These are phyloP conservation scores for Cryomyces minteri DNA, from an alignment of 495 filamentous ascomycete genomes.

Conservation along the genomic window DNA sequence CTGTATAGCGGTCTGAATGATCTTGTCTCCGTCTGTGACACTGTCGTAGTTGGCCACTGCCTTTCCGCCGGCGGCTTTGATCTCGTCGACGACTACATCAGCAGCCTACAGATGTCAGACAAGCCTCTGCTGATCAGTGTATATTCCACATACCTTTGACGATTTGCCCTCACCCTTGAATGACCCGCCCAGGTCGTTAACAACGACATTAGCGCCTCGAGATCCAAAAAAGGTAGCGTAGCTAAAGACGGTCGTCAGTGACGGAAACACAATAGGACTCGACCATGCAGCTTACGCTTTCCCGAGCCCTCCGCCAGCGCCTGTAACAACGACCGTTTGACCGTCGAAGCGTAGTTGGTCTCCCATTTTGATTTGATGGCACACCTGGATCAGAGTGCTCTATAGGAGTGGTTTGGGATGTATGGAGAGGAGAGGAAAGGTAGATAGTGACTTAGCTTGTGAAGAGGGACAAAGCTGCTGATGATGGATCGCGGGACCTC, in stretches of 20 bases:
- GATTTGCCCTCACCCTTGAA: slow-evolving; percentile 89
- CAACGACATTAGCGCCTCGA: slow-evolving; percentile 86
- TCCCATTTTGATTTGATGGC: slow-evolving; percentile 1
- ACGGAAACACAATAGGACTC: too few species aligned
- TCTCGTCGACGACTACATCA: slow-evolving; percentile 91
- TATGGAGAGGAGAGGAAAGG: not conserved
- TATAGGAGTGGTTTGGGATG: too few species aligned
- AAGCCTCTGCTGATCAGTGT: slow-evolving; percentile 4
- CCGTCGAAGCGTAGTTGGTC: slow-evolving; percentile 74
- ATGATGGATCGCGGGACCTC: too few species aligned
- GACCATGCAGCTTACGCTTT: slow-evolving; percentile 36
- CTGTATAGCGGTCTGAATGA: slow-evolving; percentile 92
- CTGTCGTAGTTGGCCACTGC: slow-evolving; percentile 97
- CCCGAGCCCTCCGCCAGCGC: slow-evolving; percentile 86
- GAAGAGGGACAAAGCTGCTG: slow-evolving; percentile 6
- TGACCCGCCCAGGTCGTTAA: slow-evolving; percentile 89
- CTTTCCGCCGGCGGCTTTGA: slow-evolving; percentile 80
- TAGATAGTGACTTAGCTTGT: slow-evolving; percentile 3
- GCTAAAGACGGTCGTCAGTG: too few species aligned
- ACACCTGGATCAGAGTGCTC: too few species aligned
- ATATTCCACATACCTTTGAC: slow-evolving; percentile 40
- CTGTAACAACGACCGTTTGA: slow-evolving; percentile 93
- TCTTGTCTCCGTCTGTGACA: slow-evolving; percentile 83
- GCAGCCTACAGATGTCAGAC: slow-evolving; percentile 45
- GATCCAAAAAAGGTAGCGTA: slow-evolving; percentile 79